These are phyloP conservation scores for Phytophthora crassamura DNA, from an alignment of 352 stramenopile genomes.

Conservation along the genomic window DNA sequence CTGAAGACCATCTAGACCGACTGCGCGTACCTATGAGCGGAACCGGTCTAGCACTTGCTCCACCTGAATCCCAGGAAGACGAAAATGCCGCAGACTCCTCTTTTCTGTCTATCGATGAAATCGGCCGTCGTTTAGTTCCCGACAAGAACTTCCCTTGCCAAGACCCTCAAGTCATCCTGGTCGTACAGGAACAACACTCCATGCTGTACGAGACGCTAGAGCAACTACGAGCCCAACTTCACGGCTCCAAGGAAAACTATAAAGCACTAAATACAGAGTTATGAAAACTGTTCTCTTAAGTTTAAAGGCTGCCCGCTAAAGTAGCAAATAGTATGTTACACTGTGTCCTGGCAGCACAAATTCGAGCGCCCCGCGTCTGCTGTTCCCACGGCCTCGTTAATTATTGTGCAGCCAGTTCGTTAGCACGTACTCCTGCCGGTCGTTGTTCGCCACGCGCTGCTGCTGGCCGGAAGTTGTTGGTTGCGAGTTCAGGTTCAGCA, in stretches of 20 bases:
- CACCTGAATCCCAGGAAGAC: slow-evolving; percentile 3
- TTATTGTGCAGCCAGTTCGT: slow-evolving; percentile 75
- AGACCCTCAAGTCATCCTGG: slow-evolving; percentile 29
- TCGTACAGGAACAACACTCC: slow-evolving; percentile 39
- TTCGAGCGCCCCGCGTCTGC: not conserved
- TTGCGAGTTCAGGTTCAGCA: slow-evolving; percentile 55
- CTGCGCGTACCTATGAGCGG: not conserved
- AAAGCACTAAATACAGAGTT: not conserved
- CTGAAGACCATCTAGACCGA: not conserved
- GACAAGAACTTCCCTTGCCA: slow-evolving; percentile 39
- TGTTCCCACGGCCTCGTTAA: slow-evolving; percentile 16
- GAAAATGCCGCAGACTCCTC: not conserved
- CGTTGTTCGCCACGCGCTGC: slow-evolving; percentile 33
- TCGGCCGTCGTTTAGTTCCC: slow-evolving; percentile 35
- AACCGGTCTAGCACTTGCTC: not conserved
- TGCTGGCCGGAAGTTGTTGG: slow-evolving; percentile 35
- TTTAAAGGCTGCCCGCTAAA: slow-evolving; percentile 10
- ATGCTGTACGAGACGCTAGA: slow-evolving; percentile 13
- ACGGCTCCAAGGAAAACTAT: slow-evolving; percentile 3
- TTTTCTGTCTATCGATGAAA: slow-evolving; percentile 42
- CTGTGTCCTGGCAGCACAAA: slow-evolving; percentile 13
- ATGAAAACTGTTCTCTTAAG: slow-evolving; percentile 27
- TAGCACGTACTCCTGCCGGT: slow-evolving; percentile 64
- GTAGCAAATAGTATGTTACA: slow-evolving; percentile 47
- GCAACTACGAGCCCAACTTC: slow-evolving; percentile 20